A percentile compares a stretch with the other conserved stretches of the same genome.
Conservation (phyloP, 2,329 filamentous ascomycete species). For the Peltaster fructicola region DNA sequence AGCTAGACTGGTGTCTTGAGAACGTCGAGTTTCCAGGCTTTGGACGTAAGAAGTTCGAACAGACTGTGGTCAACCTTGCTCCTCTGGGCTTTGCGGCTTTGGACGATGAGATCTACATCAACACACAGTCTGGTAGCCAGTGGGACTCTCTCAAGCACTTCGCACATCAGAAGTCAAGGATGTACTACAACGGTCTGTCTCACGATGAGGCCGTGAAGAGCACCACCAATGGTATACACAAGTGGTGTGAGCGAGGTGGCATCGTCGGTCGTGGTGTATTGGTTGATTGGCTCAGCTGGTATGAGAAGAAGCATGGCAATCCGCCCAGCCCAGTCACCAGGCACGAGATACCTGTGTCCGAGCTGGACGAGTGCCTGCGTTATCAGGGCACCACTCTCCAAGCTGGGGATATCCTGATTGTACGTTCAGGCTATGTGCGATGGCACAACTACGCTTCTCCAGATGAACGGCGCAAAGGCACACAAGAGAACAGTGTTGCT, state of each 20-base stretch:
- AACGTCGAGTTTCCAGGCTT: constrained; percentile 18
- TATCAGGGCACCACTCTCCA: constrained; percentile 17
- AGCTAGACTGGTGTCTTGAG: constrained; percentile 30
- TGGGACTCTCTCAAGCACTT: constrained; percentile 35
- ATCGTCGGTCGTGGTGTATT: constrained; percentile 37
- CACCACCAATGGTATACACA: constrained; percentile 16
- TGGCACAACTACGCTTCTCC: constrained; percentile 10
- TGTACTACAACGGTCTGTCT: constrained; percentile 13
- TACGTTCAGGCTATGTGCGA: constrained; percentile 30
- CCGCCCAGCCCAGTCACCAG: constrained; percentile 34
- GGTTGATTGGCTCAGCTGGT: constrained; percentile 28
- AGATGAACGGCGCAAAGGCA: constrained; percentile 7
- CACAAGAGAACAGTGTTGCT: constrained; percentile 6
- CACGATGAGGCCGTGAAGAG: constrained; percentile 7
- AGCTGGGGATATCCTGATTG: constrained; percentile 36
- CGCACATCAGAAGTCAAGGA: constrained; percentile 20
- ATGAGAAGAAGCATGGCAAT: constrained; percentile 29
- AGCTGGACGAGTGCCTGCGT: constrained; percentile 17
- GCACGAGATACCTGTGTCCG: constrained; percentile 26
- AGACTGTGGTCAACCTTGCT: constrained; percentile 12
- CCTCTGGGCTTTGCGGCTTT: constrained; percentile 13
- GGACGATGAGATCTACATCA: constrained; percentile 37
- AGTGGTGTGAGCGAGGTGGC: constrained; percentile 34
- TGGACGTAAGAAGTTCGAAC: constrained; percentile 11
- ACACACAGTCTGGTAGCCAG: constrained; percentile 38